Evolutionary conservation across 257 asterid genomes (phyloP), one percentile per base, ranked within the genome.

Genomic region (Solanum stenotomum): DNA sequence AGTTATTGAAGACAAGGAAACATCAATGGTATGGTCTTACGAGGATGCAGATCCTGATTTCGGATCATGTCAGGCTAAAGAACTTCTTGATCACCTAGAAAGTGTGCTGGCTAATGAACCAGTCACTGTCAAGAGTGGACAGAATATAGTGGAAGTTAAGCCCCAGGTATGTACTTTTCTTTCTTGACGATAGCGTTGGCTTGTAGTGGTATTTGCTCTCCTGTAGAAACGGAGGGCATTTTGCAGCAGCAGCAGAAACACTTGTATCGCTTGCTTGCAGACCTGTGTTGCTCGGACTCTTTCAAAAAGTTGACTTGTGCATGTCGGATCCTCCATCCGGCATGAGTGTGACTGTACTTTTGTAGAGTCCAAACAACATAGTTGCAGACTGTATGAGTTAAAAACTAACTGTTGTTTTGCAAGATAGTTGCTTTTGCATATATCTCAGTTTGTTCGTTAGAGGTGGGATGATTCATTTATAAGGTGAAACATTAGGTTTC

Each of bases 21-120:
- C 98, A 22, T 94, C 96, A 10, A 93, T 96, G 98, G 96, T 91
- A 61, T 96, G 98, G 98, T 93, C 94, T 85, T 96, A 96, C 11
- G 98, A 95, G 92, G 98, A 96, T 87, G 95, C 98, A 3, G 98
- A 96, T 91, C 98, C 98, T 3, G 98, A 96, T 93, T 96, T 96
- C 33, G 98, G 98, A 88, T 96, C 98, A 20, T 95, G 98, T 87
- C 98, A 96, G 92, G 98, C 98, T 49, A 96, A 96, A 88, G 98
- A 96, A 83, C 96, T 96, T 91, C 98, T 95, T 29, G 96, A 95
- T 90, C 98, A 96, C 89, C 96, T 96, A 3, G 98, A 94, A 91
- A 96, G 98, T 76, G 98, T 96, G 68, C 96, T 96, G 77, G 92
- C 98, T 44, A 96, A 96, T 85, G 98, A 96, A 77, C 98, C 98